Base-by-base conservation (phyloP, 495 filamentous ascomycete species). In the Penicillium dipodomyicola region DNA sequence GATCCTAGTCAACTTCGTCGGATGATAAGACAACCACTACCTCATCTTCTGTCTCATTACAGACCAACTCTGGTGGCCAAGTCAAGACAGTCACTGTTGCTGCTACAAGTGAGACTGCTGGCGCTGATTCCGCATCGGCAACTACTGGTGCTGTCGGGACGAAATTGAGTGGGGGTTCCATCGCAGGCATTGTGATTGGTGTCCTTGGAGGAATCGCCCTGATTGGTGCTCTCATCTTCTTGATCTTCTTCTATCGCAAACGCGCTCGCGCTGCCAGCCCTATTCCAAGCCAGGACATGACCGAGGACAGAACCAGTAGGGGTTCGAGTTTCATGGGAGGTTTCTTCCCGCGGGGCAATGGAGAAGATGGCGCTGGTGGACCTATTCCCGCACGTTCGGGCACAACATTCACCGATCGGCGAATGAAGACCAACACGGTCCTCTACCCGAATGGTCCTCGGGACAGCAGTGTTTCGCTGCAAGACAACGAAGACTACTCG, bases 401-500 rank as follows among this genome's bases (percentile, higher is more conserved):
- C 17, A 43, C 44, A 56, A 74, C 69, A 11, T 79, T 75, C 51
- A 79, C 72, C 25, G 76, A 79, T 54, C 74, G 71, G 56, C 76
- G 76, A 49, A 59, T 78, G 71, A 76, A 75, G 45, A 69, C 72
- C 20, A 70, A 76, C 56, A 69, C 75, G 2, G 61, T 71, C 14
- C 65, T 81, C 44, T 77, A 72, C 54, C 69, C 73, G 45, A 72
- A 79, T 49, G 81, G 77, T 35, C 72, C 71, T 37, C 78, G 77
- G 19, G 67, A 77, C 45, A 84, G 80, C 61, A 72, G 75, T 32
- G 65, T 74, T 20, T 82, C 80, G 39, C 76, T 84, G 32, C 76
- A 78, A 48, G 81, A 84, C 50, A 78, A 83, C 46, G 77, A 79
- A 61, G 81, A 84, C 60, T 84, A 84, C 65, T 82, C 80, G 33